Evolutionary conservation across 2,329 filamentous ascomycete species (phyloP), one percentile per base, ranked within the genome.

Genomic region (Aspergillus uvarum): DNA sequence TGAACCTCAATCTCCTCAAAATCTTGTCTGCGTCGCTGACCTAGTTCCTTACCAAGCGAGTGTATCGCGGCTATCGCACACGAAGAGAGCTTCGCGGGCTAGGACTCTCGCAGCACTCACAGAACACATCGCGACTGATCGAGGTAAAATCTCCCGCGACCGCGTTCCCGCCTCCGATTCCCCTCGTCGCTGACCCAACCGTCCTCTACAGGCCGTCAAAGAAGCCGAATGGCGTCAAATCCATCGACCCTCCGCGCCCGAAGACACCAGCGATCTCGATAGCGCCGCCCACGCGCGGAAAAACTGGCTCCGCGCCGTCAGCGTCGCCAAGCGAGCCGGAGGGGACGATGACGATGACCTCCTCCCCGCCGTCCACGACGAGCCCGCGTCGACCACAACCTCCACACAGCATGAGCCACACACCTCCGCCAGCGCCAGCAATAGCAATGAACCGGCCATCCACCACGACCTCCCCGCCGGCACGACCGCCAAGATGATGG

Each of bases 401-500:
- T 12, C 32, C 38, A 5, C 14, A 2, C 38, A 44, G 38, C 38
- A 44, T 44, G 38, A 24, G 47, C 26, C 11, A 42, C 26, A 14
- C 29, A 35, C 10, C 44, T 56, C 5, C 26, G 4, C 11, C 29
- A 8, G 22, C 12, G 3, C 10, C 50, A 7, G 29, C 47, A 3
- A 38, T 26, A 11, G n/a, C 50, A 12, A 10, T 32, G 11, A 53
- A 19, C 21, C 76, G 4, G 5, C 5, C 5, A 44, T 56, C 72
- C 75, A 51, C 79, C 79, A 58, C 72, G 80, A 8, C 79, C 85
- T 65, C 77, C 82, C 59, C 85, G 84, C 70, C 38, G 85, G 86
- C 61, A 85, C 87, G 66, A 85, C 85, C 5, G 87, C 91, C 1
- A 90, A 88, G 73, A 88, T 86, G 73, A 94, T 96, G 90, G 91